A percentile compares a stretch with the other conserved stretches of the same genome.
phyloP scores from a whole-genome alignment of 2,329 filamentous ascomycete genomes.

The Fusarium sp. region DNA sequence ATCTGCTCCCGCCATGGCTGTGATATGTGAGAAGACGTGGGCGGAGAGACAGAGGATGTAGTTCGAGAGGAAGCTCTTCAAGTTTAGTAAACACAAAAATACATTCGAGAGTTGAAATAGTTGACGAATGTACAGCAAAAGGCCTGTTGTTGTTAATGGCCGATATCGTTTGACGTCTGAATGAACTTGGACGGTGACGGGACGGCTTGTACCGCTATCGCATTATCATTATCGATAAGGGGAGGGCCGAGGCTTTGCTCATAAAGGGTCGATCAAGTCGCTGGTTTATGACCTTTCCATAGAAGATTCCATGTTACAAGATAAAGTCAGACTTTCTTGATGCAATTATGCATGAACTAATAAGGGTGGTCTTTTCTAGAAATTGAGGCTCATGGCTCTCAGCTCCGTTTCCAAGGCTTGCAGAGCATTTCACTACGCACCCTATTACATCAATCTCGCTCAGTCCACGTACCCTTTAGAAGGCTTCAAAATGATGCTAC shows the following conservation, averaged over 20 bases:
- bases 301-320: no score
- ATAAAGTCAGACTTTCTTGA: no score
- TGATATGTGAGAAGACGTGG: constrained; percentile 3
- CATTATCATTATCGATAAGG: constrained; percentile 40
- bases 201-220: constrained; percentile 15
- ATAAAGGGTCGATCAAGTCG: constrained; percentile 27
- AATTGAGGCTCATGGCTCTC: no score
- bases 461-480: no score
- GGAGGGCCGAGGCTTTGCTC: constrained; percentile 20
- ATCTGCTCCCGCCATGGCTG: constrained; percentile 49
- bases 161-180: constrained; percentile 37
- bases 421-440: no score
- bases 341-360: no score
- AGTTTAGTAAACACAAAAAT: not conserved
- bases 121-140: constrained; percentile 12
- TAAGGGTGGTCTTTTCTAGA: no score
- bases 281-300: no score
- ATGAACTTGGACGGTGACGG: constrained; percentile 24
- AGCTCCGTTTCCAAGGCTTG: no score
- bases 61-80: not conserved
- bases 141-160: constrained; percentile 17
- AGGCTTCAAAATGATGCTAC: no score
- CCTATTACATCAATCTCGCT: no score
- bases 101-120: constrained; percentile 10
- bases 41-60: not conserved